phyloP scores from a whole-genome alignment of 2,329 filamentous ascomycete genomes.

The Diaporthe batatas region DNA sequence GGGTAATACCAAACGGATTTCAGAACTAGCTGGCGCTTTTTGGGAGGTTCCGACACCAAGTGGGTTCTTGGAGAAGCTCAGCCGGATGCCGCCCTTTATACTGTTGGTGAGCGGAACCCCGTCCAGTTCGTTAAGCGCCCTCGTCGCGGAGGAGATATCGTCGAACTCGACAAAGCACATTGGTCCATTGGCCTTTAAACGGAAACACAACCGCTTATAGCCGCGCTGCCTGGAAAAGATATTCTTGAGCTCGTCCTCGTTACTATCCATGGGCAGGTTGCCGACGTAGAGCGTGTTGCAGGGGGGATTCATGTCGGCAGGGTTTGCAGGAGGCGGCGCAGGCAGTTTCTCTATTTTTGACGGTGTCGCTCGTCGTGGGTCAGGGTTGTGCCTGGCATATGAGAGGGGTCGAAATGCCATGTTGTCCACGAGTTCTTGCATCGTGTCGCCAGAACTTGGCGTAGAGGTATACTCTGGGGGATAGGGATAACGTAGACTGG shows the following conservation, averaged over 20 bases:
- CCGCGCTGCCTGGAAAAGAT: constrained; percentile 94
- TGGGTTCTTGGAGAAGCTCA: constrained; percentile 98
- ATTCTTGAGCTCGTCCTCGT: constrained; percentile 94
- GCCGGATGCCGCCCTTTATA: constrained; percentile 91
- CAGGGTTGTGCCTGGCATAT: no score
- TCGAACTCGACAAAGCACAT: constrained; percentile 99
- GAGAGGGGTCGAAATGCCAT: no score
- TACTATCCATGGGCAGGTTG: constrained; percentile 93
- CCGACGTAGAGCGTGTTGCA: constrained; percentile 99
- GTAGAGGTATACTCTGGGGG: no score
- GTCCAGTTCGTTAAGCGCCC: constrained; percentile 90
- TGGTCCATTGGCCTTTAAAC: constrained; percentile 93
- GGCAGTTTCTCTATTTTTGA: no score
- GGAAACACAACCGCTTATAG: constrained; percentile 95
- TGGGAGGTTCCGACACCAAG: constrained; percentile 89
- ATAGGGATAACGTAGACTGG: no score
- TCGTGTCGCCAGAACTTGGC: no score
- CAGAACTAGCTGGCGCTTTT: no score
- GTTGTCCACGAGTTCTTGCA: no score
- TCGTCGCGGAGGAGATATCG: constrained; percentile 91
- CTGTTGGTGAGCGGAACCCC: constrained; percentile 90
- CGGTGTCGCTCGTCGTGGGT: no score
- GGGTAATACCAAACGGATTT: no score
- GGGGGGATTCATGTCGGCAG: constrained; percentile 94
- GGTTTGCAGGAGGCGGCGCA: constrained; percentile 81